phyloP scores from a whole-genome alignment of 164 flowering plant species.

The Magnolia officinalis region DNA sequence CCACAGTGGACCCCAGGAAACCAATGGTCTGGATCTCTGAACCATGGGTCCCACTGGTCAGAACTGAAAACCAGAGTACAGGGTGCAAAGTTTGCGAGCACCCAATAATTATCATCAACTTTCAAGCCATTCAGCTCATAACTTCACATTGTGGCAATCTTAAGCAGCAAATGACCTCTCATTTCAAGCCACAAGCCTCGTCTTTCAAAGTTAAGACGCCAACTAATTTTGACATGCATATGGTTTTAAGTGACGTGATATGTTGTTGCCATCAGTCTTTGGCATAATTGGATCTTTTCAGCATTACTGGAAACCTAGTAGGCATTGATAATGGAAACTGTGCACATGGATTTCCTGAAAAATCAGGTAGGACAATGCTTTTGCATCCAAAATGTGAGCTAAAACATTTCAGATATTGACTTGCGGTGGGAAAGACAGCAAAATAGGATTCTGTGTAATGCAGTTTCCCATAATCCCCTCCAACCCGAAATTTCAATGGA shows the following conservation, averaged over 20 bases:
- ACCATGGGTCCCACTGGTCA: neutral
- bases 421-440: neutral
- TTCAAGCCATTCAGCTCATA: neutral
- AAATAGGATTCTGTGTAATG: neutral
- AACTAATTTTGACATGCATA: neutral
- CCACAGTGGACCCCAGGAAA: neutral
- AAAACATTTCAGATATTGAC: neutral
- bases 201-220: neutral
- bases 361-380: neutral
- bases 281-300: neutral
- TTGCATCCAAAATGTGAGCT: neutral
- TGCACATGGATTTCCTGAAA: neutral
- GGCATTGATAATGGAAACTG: neutral
- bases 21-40: neutral
- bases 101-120: neutral
- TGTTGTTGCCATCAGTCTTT: neutral
- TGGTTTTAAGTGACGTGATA: neutral
- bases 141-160: neutral
- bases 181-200: neutral
- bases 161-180: neutral
- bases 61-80: neutral
- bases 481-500: neutral
- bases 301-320: neutral
- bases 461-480: neutral
- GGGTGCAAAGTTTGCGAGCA: neutral